These are phyloP conservation scores for Xylaria digitata DNA, from an alignment of 2,329 filamentous ascomycete genomes.

Conservation along the genomic window DNA sequence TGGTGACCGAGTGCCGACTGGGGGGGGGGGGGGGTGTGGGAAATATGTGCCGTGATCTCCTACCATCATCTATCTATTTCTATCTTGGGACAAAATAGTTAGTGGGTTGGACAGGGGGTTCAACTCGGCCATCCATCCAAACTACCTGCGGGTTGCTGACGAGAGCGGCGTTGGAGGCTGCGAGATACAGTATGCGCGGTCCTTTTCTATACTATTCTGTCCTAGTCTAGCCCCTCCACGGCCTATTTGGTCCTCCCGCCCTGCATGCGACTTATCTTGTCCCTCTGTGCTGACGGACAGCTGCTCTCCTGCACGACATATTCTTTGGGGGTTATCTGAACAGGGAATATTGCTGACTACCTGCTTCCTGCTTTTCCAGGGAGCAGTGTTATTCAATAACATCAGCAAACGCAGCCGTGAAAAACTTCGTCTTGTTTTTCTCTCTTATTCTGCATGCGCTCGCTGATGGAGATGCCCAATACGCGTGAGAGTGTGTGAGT, in stretches of 20 bases:
- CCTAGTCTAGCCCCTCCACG: constrained; percentile 22
- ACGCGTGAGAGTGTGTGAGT: constrained; percentile 40
- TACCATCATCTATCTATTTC: constrained; percentile 35
- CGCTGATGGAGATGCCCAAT: constrained; percentile 29
- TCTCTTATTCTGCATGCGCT: constrained; percentile 26
- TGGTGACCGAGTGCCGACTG: constrained; percentile 36
- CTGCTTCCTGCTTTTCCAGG: background rate
- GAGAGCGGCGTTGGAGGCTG: constrained; percentile 38
- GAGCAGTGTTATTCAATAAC: background rate
- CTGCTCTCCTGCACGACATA: constrained; percentile 35
- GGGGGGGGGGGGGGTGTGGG: constrained; percentile 15
- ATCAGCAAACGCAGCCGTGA: constrained; percentile 13
- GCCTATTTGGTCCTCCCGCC: constrained; percentile 15
- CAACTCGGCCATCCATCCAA: constrained; percentile 22
- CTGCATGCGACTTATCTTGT: constrained; percentile 30
- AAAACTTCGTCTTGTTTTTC: constrained; percentile 2
- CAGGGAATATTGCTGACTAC: constrained; percentile 30
- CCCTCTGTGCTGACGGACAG: constrained; percentile 25
- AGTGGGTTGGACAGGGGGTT: constrained; percentile 28
- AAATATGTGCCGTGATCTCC: constrained; percentile 32
- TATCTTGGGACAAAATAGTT: constrained; percentile 32
- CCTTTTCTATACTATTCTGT: constrained; percentile 35
- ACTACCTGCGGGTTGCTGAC: constrained; percentile 29
- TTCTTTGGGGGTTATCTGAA: constrained; percentile 1
- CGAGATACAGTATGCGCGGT: constrained; percentile 39